Evolutionary conservation across 2,329 filamentous ascomycete species (phyloP), one percentile per base, ranked within the genome.

Genomic region (Venturia effusa): DNA sequence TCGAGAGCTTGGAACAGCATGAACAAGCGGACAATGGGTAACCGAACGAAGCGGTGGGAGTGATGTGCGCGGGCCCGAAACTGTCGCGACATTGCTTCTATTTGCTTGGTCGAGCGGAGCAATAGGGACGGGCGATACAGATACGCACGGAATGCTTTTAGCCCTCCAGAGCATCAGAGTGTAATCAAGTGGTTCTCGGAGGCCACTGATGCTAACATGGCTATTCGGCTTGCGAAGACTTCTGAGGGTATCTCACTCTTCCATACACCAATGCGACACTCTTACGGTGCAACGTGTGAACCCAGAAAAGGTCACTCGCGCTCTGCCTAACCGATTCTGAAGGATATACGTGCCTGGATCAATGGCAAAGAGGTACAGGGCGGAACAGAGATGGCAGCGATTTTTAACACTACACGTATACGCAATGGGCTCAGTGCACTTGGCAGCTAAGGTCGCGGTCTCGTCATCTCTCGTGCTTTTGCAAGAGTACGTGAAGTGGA

Each of bases 1-100:
- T 4, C 76, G 81, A 4, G 78, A 87, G 62, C 74, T 78, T 0
- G 63, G 69, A 0, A 55, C 2, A 22, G 82, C 83, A 0, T 90
- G 87, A 88, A 90, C 87, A 0, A 88, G 83, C 48, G 87, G 87
- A 0, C 88, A 90, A 71, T 90, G 88, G 88, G 90, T 90, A 88
- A 90, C 88, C 0, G 87, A 90, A 68, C 79, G 87, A 2, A 79
- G 80, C 0, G 87, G 87, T 1, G 88, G 87, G 0, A 88, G 85
- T 67, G 88, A 90, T 68, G 85, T 90, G 1, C 84, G 84, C 3
- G 79, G 81, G 43, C 88, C 85, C 0, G 87, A 90, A 72, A 90
- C 87, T 0, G 73, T 82, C 4, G 85, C 64, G 11, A 34, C 73
- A 68, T 62, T 68, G 24, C 45, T 51, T 7, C 41, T 17, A 10